Evolutionary conservation across 2,329 filamentous ascomycete species (phyloP).

Genomic region (Penicillium verrucosum): DNA sequence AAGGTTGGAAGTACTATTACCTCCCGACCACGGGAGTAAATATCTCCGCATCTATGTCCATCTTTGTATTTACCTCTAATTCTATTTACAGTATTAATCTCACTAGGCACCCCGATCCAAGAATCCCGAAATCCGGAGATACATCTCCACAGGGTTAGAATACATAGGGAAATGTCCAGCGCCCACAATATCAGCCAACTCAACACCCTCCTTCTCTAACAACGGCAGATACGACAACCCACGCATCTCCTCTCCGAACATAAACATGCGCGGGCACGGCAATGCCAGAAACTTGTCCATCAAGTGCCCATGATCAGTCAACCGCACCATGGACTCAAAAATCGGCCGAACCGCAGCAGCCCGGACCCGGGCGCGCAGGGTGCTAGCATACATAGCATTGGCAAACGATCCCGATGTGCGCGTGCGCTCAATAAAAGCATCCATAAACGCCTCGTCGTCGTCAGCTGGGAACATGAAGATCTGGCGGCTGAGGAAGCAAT

Average conservation of each 20-base stretch:
- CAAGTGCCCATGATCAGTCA: constrained; percentile 22
- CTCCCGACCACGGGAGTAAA: not conserved
- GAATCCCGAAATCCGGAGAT: constrained; percentile 18
- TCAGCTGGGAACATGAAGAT: constrained; percentile 20
- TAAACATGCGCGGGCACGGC: constrained; percentile 21
- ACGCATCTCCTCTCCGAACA: constrained; percentile 23
- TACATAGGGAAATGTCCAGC: constrained; percentile 30
- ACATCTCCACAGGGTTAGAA: constrained; percentile 29
- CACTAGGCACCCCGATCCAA: constrained; percentile 2
- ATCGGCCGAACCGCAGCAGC: constrained; percentile 20
- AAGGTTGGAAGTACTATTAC: no score
- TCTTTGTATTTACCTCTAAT: not conserved
- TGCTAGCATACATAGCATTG: constrained; percentile 22
- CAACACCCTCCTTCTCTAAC: constrained; percentile 16
- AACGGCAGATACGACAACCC: constrained; percentile 20
- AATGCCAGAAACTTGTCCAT: constrained; percentile 17
- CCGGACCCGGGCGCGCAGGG: constrained; percentile 15
- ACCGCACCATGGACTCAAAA: constrained; percentile 25
- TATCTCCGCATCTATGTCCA: not conserved
- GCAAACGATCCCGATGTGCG: constrained; percentile 9
- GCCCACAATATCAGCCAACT: constrained; percentile 21
- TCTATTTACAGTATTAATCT: not conserved
- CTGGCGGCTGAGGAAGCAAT: constrained; percentile 28
- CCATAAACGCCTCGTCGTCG: constrained; percentile 17
- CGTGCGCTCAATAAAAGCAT: constrained; percentile 19